Evolutionary conservation across 2,329 filamentous ascomycete genomes (phyloP).

Genomic region (Akanthomyces uredinophilus): DNA sequence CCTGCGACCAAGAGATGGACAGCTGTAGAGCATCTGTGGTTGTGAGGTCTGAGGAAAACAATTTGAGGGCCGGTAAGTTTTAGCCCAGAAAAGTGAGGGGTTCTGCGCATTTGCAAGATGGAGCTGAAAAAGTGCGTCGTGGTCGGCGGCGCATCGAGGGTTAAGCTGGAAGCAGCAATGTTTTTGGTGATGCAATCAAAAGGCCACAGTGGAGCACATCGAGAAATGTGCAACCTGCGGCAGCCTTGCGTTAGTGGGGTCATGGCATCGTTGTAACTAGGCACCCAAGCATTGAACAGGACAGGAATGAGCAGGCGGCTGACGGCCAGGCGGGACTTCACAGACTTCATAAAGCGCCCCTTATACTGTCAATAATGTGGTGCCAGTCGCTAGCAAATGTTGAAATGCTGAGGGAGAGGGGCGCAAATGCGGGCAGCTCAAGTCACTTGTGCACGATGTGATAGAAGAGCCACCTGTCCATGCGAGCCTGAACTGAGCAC

Average conservation of each 20-base stretch:
- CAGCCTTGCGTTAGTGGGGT: slow-evolving; percentile 7
- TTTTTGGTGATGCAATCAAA: slow-evolving; percentile 2
- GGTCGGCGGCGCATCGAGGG: background rate
- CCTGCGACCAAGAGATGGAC: background rate
- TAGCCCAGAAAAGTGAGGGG: too few relatives aligned
- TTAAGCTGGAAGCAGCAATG: background rate
- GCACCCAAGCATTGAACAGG: background rate
- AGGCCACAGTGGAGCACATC: background rate
- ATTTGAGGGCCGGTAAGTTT: background rate
- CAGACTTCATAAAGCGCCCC: background rate
- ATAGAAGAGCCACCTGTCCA: background rate
- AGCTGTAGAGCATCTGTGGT: background rate
- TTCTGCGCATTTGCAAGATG: background rate
- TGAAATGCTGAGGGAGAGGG: too few relatives aligned
- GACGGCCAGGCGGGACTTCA: background rate
- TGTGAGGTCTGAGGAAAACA: background rate
- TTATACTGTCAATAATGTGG: background rate
- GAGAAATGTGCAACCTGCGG: background rate
- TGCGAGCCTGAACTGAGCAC: background rate
- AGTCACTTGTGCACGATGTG: background rate
- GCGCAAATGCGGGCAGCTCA: background rate
- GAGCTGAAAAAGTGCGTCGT: background rate
- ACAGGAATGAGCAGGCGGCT: background rate
- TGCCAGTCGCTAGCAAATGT: background rate
- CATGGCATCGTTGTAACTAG: slow-evolving; percentile 1